A percentile compares a stretch with the other conserved stretches of the same genome.
Evolutionary conservation across 257 asterid species (phyloP).

Genomic region (Coffea eugenioides): DNA sequence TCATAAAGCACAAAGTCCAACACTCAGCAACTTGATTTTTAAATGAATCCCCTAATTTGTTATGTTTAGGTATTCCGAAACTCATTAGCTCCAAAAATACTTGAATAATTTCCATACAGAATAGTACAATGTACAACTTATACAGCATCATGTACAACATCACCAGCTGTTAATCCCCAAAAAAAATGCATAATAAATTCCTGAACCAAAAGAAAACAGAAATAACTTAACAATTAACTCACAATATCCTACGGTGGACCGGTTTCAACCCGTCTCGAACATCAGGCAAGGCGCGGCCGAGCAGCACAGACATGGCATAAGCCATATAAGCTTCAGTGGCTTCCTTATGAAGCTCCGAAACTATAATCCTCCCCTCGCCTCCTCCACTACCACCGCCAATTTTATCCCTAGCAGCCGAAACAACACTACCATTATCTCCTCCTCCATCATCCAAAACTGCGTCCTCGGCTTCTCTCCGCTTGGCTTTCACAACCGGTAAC

Average conservation of each 20-base stretch:
- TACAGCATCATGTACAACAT: not conserved
- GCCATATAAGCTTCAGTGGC: constrained; percentile 93
- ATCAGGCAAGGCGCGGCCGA: constrained; percentile 94
- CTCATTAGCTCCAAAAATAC: too few relatives aligned
- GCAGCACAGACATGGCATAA: constrained; percentile 92
- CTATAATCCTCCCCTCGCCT: constrained; percentile 64
- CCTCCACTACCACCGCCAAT: constrained; percentile 39
- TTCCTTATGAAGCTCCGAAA: constrained; percentile 86
- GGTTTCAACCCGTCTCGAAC: constrained; percentile 96
- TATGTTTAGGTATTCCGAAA: too few relatives aligned
- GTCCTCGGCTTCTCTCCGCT: constrained; percentile 34
- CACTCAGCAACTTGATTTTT: too few relatives aligned
- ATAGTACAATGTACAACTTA: not conserved
- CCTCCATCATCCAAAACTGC: constrained; percentile 29
- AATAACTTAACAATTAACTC: constrained; percentile 28
- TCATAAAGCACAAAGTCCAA: not conserved
- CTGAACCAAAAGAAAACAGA: constrained; percentile 10
- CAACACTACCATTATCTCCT: constrained; percentile 39
- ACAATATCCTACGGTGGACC: constrained; percentile 90
- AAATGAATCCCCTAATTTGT: too few relatives aligned
- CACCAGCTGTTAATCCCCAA: not conserved
- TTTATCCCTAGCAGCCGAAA: constrained; percentile 8
- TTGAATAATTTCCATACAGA: not conserved
- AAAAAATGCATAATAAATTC: not conserved
- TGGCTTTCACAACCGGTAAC: constrained; percentile 42